Base-by-base conservation (phyloP, 176 grass and related monocot species). In the Bonia amplexicaulis region DNA sequence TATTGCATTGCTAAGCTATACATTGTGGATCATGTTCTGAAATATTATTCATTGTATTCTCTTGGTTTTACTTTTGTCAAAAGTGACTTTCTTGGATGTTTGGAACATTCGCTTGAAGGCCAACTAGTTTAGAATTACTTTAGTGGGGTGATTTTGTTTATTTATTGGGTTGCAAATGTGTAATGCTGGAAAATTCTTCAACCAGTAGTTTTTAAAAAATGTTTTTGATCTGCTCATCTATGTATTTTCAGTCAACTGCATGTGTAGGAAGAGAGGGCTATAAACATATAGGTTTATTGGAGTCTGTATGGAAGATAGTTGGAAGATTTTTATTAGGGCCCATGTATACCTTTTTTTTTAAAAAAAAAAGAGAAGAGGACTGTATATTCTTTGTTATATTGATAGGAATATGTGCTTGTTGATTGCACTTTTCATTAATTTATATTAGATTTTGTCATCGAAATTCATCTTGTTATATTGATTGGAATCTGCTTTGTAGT, bases 391-490 rank as follows among this genome's bases (percentile, higher is more conserved):
- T 11, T 57, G 33, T 46, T 73, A 44, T 37, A 31, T 71, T 74
- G 58, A 35, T 69, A 70, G 31, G 12, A 41, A 53, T 51, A 71
- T 55, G 66, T 35, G 66, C 41, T 86, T 1, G 3, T 26, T 17
- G 22, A 84, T 40, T 14, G 2, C 29, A 2, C 19, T 69, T 67
- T 42, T 82, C 16, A 35, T 73, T 15, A 71, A 52, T 78, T 23
- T 74, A 35, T 58, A 22, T 81, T 47, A 35, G 31, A 35, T 44
- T 59, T 75, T 31, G 13, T 37, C 25, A 58, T 57, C 12, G n/a
- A 82, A 81, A 69, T 59, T 75, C 49, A 75, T 44, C 20, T 68
- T 69, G 20, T 59, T 82, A 68, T 81, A 62, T 86, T 59, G 41
- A 37, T 87, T 69, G 0, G 11, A 39, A 76, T 57, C 39, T 82